These are phyloP conservation scores for Suhomyces ambrosiae DNA, from an alignment of 1,139 yeast genomes.

Conservation along the genomic window DNA sequence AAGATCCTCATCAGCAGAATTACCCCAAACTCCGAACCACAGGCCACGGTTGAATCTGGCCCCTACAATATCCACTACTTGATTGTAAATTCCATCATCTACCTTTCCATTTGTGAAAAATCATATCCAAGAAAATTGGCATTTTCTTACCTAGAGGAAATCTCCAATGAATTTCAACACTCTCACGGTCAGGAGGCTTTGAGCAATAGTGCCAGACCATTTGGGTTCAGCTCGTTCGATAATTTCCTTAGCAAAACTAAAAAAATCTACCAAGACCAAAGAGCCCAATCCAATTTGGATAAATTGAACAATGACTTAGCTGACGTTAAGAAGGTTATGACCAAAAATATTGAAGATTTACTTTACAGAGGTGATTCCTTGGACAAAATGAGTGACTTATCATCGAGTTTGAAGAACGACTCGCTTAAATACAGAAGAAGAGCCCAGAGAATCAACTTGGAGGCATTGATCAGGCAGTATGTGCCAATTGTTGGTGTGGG, in stretches of 20 bases:
- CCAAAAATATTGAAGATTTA: conserved; percentile 92
- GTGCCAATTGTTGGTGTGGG: conserved; percentile 80
- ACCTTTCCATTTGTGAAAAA: conserved; percentile 73
- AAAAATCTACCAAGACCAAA: conserved; percentile 84
- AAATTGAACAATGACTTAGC: conserved; percentile 82
- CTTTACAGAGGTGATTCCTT: conserved; percentile 92
- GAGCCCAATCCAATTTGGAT: conserved; percentile 88
- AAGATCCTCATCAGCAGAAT: conserved; percentile 76
- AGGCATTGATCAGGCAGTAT: conserved; percentile 84
- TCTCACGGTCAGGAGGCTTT: conserved; percentile 76
- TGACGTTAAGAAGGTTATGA: conserved; percentile 94
- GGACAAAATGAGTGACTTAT: conserved; percentile 89
- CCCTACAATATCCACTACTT: conserved; percentile 75
- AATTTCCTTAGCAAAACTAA: conserved; percentile 83
- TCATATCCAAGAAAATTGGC: conserved; percentile 88
- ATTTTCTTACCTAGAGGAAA: conserved; percentile 80
- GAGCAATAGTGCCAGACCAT: conserved; percentile 71
- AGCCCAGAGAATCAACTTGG: conserved; percentile 89
- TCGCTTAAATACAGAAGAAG: conserved; percentile 86
- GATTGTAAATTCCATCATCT: conserved; percentile 63
- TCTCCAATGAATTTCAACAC: conserved; percentile 78
- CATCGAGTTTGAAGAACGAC: conserved; percentile 76
- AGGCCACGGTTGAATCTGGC: conserved; percentile 85
- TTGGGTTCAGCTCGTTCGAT: conserved; percentile 86
- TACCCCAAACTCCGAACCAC: conserved; percentile 78